phyloP scores from a whole-genome alignment of 2,329 filamentous ascomycete genomes.

The Calonectria multiphialidica region DNA sequence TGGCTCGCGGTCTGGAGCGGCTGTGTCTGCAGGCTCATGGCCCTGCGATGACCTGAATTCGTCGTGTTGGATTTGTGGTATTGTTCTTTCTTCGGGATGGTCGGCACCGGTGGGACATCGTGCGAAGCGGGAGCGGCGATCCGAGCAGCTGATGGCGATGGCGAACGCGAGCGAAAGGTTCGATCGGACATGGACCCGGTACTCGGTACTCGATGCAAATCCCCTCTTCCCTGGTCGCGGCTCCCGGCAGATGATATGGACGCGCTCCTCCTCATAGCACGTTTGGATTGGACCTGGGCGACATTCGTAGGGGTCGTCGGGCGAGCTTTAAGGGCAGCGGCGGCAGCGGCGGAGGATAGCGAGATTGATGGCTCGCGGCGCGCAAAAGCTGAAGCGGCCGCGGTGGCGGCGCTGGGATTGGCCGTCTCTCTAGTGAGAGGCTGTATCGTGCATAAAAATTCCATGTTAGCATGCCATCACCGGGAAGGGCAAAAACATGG shows the following conservation, averaged over 20 bases:
- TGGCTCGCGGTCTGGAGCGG: slow-evolving; percentile 67
- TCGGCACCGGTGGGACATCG: slow-evolving; percentile 80
- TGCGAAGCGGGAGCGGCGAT: slow-evolving; percentile 54
- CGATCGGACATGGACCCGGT: slow-evolving; percentile 88
- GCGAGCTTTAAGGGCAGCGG: slow-evolving; percentile 83
- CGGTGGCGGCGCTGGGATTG: slow-evolving; percentile 80
- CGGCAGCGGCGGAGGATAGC: slow-evolving; percentile 87
- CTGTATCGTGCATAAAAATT: slow-evolving; percentile 55
- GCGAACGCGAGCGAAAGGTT: slow-evolving; percentile 86
- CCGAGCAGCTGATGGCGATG: slow-evolving; percentile 72
- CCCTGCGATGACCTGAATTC: slow-evolving; percentile 51
- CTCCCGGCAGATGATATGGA: slow-evolving; percentile 78
- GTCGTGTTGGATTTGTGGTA: slow-evolving; percentile 40
- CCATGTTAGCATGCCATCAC: slow-evolving; percentile 39
- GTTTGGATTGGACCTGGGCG: slow-evolving; percentile 87
- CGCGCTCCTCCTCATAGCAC: slow-evolving; percentile 78
- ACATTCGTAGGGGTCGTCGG: slow-evolving; percentile 84
- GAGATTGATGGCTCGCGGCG: slow-evolving; percentile 72
- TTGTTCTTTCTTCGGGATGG: slow-evolving; percentile 68
- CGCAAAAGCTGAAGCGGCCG: slow-evolving; percentile 85
- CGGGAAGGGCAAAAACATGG: slow-evolving; percentile 14
- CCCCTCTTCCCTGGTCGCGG: slow-evolving; percentile 55
- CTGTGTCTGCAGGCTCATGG: slow-evolving; percentile 59
- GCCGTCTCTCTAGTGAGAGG: slow-evolving; percentile 73
- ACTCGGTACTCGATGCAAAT: slow-evolving; percentile 76